phyloP scores from a whole-genome alignment of 2,329 filamentous ascomycete genomes.

The Alternaria arborescens region DNA sequence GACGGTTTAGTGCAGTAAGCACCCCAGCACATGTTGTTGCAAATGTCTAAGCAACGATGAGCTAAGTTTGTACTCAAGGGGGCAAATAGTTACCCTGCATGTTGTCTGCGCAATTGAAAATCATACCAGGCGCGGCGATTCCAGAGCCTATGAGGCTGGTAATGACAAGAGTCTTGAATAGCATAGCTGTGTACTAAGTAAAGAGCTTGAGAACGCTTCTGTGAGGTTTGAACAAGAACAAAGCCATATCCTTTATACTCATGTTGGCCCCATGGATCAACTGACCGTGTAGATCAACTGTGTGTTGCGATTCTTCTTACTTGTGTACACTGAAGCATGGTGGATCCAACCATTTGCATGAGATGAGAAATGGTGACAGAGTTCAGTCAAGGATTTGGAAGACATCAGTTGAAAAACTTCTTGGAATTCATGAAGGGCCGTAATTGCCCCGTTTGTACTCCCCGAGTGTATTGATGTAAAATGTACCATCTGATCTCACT shows the following conservation, averaged over 20 bases:
- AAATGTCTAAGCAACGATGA: background rate
- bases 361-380: background rate
- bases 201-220: background rate
- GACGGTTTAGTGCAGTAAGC: conserved; percentile 6
- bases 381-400: background rate
- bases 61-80: background rate
- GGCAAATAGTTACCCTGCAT: background rate
- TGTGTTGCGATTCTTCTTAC: background rate
- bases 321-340: background rate
- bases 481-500: background rate
- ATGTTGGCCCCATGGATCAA: background rate
- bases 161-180: background rate
- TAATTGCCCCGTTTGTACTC: background rate
- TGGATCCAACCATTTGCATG: background rate
- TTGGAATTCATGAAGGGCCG: background rate
- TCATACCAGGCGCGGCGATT: background rate
- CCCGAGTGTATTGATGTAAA: background rate
- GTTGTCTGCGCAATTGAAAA: conserved; percentile 1
- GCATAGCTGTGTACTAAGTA: background rate
- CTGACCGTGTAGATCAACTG: no score
- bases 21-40: conserved; percentile 9
- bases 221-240: background rate
- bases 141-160: background rate
- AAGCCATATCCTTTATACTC: background rate
- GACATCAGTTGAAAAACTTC: background rate